phyloP scores from a whole-genome alignment of 208 protist species.

The Acanthamoeba sp. region DNA sequence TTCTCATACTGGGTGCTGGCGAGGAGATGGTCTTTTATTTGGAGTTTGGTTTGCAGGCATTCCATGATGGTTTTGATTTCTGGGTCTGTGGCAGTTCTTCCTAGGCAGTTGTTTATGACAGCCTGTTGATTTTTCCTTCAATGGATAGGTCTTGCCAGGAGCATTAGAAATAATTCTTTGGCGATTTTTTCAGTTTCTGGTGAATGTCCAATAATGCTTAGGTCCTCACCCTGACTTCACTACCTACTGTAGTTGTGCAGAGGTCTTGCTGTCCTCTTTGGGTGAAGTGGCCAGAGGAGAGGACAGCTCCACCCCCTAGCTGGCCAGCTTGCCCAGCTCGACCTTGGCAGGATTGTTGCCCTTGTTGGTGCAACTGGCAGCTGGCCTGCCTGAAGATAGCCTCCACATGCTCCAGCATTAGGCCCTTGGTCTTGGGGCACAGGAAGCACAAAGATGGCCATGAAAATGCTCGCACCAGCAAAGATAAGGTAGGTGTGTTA shows the following conservation, averaged over 20 bases:
- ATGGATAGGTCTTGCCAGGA: neutral
- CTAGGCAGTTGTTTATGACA: neutral
- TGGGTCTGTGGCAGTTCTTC: neutral
- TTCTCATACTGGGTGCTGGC: neutral
- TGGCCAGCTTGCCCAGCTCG: neutral
- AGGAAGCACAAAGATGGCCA: constrained; percentile 51
- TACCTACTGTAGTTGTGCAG: too few species aligned
- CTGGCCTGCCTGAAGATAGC: constrained; percentile 15
- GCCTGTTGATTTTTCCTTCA: neutral
- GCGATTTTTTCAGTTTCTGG: neutral
- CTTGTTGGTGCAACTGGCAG: neutral
- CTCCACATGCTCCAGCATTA: constrained; percentile 60
- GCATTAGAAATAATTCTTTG: neutral
- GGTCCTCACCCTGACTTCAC: too few species aligned
- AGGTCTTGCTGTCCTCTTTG: neutral
- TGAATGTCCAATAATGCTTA: neutral
- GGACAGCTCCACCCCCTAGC: neutral
- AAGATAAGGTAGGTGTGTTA: constrained; percentile 67
- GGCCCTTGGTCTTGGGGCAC: constrained; percentile 47
- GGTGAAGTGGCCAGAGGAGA: neutral
- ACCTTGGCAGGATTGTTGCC: neutral
- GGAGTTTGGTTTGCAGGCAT: neutral
- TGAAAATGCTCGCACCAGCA: constrained; percentile 12
- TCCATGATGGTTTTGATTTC: neutral
- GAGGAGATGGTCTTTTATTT: neutral